Evolutionary conservation across 108 stramenopile genomes (phyloP).

Genomic region (Cylindrotheca closterium): DNA sequence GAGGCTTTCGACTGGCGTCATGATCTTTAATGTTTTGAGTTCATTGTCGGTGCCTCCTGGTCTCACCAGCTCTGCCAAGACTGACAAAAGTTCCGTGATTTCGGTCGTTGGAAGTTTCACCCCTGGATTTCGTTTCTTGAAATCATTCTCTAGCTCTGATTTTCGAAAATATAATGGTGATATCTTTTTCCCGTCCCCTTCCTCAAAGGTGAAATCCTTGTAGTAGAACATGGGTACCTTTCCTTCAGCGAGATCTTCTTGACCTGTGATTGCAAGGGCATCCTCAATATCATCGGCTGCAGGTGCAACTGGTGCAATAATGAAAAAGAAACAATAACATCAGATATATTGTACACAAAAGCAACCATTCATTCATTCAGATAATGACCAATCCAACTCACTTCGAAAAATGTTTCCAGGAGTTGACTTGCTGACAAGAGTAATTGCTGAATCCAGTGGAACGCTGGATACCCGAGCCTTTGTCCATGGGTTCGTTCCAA

Average conservation of each 20-base stretch:
- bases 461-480: slow-evolving; percentile 67
- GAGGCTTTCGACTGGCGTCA: slow-evolving; percentile 63
- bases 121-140: slow-evolving; percentile 38
- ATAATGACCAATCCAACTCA: no score
- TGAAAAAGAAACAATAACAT: no score
- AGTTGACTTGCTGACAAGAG: slow-evolving; percentile 56
- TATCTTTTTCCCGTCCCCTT: slow-evolving; percentile 23
- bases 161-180: slow-evolving; percentile 74
- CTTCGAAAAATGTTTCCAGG: slow-evolving; percentile 56
- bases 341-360: no score
- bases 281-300: slow-evolving; percentile 65
- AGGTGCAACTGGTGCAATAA: slow-evolving; percentile 54
- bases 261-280: slow-evolving; percentile 48
- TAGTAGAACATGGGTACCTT: slow-evolving; percentile 82
- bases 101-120: slow-evolving; percentile 25
- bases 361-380: no score
- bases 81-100: slow-evolving; percentile 74
- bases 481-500: slow-evolving; percentile 72
- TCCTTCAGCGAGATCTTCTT: slow-evolving; percentile 75
- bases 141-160: slow-evolving; percentile 57
- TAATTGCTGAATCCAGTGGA: slow-evolving; percentile 75
- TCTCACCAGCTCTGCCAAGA: slow-evolving; percentile 52
- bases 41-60: slow-evolving; percentile 58
- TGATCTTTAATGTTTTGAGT: slow-evolving; percentile 49
- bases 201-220: slow-evolving; percentile 53